Conservation (phyloP, 2,329 filamentous ascomycete genomes). For the Verticillium isaacii region DNA sequence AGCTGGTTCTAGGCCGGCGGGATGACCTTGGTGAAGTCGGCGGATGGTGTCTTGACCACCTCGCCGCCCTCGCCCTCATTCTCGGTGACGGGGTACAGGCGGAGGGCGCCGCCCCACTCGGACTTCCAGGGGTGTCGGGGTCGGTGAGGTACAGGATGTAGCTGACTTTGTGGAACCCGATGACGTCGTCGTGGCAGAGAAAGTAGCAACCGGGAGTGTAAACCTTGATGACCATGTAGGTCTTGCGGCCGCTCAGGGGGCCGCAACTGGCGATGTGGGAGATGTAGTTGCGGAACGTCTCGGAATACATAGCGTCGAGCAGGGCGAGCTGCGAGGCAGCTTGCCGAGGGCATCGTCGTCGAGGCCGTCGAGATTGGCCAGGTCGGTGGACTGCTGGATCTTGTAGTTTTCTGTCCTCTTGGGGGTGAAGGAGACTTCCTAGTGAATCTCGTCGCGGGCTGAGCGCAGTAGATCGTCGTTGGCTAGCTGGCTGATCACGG, state of each 20-base stretch:
- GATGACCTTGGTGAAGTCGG: constrained; percentile 76
- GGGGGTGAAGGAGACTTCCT: constrained; percentile 90
- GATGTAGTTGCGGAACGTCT: constrained; percentile 83
- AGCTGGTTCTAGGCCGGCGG: constrained; percentile 96
- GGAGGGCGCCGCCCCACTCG: constrained; percentile 87
- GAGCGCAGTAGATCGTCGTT: too few species aligned
- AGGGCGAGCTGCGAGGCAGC: constrained; percentile 81
- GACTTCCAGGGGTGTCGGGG: constrained; percentile 87
- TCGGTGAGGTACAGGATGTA: constrained; percentile 96
- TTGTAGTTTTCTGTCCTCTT: constrained; percentile 99
- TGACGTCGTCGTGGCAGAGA: constrained; percentile 96
- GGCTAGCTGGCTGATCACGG: constrained; percentile 79
- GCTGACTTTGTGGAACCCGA: constrained; percentile 91
- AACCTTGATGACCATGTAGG: constrained; percentile 98
- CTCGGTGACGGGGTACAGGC: constrained; percentile 72
- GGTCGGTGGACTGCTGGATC: constrained; percentile 96
- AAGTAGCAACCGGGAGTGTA: constrained; percentile 96
- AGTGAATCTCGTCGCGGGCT: constrained; percentile 80
- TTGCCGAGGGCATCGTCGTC: constrained; percentile 80
- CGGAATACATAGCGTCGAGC: constrained; percentile 92
- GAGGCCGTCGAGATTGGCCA: constrained; percentile 93
- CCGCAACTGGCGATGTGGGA: constrained; percentile 82
- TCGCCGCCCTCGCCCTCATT: constrained; percentile 64
- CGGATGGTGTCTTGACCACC: constrained; percentile 72
- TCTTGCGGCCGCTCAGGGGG: constrained; percentile 85